Conservation (phyloP, 768 basidiomycete species). For the Phylloporus sp. region DNA sequence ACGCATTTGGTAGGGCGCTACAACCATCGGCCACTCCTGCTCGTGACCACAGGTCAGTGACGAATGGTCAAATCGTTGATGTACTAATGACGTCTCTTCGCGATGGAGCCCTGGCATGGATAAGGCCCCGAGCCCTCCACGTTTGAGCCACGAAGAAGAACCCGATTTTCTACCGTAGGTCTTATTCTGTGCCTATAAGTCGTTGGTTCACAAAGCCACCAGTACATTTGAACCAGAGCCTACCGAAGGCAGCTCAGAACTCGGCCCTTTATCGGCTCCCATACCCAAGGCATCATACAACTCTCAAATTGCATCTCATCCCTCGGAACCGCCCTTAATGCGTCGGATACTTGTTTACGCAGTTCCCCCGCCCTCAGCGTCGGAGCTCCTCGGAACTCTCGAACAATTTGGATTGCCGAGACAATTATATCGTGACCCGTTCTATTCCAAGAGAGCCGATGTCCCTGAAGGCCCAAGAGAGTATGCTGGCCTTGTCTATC, state of each 20-base stretch:
- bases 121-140: neutral
- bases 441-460: conserved; percentile 71
- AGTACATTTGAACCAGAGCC: conserved; percentile 18
- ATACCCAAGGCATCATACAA: conserved; percentile 18
- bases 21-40: neutral
- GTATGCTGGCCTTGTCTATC: conserved; percentile 76
- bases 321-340: neutral
- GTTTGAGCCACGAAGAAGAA: conserved; percentile 10
- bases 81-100: conserved; percentile 1
- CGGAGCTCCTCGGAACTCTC: conserved; percentile 42
- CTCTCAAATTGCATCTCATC: conserved; percentile 4
- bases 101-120: conserved; percentile 5
- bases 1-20: neutral
- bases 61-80: neutral
- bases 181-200: neutral
- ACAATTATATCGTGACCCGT: conserved; percentile 71
- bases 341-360: conserved; percentile 40
- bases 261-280: neutral
- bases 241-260: neutral
- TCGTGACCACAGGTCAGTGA: conserved; percentile 11
- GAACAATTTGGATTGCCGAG: conserved; percentile 45
- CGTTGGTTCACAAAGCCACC: neutral
- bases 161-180: conserved; percentile 18
- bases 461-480: conserved; percentile 63
- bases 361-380: conserved; percentile 44